Conservation (phyloP, 2,329 filamentous ascomycete species). For the Cytospora leucostoma region DNA sequence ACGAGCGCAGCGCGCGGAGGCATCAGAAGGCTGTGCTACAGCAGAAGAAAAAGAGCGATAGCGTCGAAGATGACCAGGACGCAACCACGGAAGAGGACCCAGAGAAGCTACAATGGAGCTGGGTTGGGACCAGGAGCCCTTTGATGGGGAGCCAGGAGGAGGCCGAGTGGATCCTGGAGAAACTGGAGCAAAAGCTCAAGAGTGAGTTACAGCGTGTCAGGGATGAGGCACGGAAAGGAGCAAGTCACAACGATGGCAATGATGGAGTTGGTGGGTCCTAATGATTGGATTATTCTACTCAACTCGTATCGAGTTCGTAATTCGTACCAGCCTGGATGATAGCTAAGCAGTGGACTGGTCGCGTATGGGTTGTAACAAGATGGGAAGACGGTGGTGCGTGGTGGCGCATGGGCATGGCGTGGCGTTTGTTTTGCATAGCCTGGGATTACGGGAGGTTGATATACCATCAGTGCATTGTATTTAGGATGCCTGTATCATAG, state of each 20-base stretch:
- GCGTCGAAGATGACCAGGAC: conserved; percentile 3
- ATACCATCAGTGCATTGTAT: neutral
- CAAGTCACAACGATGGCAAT: neutral
- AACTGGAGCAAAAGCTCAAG: conserved; percentile 59
- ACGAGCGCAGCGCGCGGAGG: conserved; percentile 53
- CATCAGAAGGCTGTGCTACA: conserved; percentile 45
- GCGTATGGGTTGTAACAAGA: neutral
- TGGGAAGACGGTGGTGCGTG: neutral
- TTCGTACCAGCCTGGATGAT: no score
- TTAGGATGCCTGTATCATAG: neutral
- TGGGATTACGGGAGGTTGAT: neutral
- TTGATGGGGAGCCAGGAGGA: conserved; percentile 70
- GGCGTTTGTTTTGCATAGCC: conserved; percentile 7
- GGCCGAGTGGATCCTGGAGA: conserved; percentile 72
- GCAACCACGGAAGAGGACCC: conserved; percentile 21
- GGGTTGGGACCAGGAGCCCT: conserved; percentile 70
- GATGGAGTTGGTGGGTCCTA: neutral
- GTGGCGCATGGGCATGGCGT: neutral
- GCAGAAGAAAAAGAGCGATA: conserved; percentile 10
- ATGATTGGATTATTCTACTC: neutral
- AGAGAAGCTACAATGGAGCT: conserved; percentile 61
- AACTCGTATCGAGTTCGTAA: no score
- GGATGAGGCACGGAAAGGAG: conserved; percentile 28
- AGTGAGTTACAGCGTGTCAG: conserved; percentile 44
- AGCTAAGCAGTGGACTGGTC: neutral